Conservation (phyloP, 2,329 filamentous ascomycete genomes). For the Penicillium janthinellum region DNA sequence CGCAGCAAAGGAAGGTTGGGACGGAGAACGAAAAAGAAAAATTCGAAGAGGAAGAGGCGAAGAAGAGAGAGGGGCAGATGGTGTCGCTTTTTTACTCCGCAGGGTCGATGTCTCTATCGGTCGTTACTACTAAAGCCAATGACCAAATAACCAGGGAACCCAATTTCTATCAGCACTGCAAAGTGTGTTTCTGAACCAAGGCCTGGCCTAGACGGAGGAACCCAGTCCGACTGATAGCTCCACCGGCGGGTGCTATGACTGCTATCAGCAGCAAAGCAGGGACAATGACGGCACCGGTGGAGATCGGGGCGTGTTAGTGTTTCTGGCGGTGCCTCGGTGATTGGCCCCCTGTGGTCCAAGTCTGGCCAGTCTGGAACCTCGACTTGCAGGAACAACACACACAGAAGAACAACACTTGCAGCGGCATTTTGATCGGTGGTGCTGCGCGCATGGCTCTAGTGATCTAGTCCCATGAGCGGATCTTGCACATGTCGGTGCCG, state of each 20-base stretch:
- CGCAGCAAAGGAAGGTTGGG: background rate
- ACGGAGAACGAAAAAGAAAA: background rate
- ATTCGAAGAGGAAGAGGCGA: slow-evolving; percentile 3
- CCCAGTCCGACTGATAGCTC: slow-evolving; percentile 9
- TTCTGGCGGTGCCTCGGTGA: slow-evolving; percentile 1
- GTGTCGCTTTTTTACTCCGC: background rate
- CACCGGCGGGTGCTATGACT: slow-evolving; percentile 1
- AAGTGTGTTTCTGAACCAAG: too few species aligned
- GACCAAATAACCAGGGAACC: background rate
- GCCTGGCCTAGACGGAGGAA: background rate
- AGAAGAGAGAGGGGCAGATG: slow-evolving; percentile 5
- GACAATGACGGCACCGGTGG: slow-evolving; percentile 7
- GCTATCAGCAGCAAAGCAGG: slow-evolving; percentile 2
- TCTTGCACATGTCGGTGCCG: background rate
- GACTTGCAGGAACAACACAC: slow-evolving; percentile 7
- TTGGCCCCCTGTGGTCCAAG: background rate
- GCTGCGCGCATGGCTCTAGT: background rate
- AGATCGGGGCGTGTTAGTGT: background rate
- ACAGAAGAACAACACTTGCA: background rate
- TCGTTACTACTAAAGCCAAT: background rate
- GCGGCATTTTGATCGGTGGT: background rate
- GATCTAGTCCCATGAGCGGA: background rate
- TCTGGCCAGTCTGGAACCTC: slow-evolving; percentile 7
- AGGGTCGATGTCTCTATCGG: background rate
- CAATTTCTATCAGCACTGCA: background rate